Base-by-base conservation (phyloP, 495 filamentous ascomycete genomes). In the Cryomyces minteri region DNA sequence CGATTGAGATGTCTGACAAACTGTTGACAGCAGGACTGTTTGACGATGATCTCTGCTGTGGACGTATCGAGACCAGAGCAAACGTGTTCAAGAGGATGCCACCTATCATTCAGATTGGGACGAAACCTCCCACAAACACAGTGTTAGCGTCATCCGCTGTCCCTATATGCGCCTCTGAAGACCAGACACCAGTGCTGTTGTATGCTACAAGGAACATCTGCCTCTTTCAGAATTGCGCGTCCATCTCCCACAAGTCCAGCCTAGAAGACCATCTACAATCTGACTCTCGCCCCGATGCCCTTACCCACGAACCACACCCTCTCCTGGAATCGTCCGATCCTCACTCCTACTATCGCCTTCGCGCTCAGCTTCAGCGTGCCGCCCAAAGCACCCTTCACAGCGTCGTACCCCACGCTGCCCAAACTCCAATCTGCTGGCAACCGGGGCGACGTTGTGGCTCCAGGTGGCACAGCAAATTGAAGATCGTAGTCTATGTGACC, bases 391-490 rank as follows among this genome's bases (percentile, higher is more conserved):
- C 75, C 75, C 52, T 67, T 75, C 31, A 98, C 62, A 32, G 77
- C 79, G 28, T 83, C 80, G 58, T 88, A 93, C 3, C 88, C 90
- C 37, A 92, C 76, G 8, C 79, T 76, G 10, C 72, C 79, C 1
- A 88, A 44, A 39, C 71, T 74, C 75, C 88, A 81, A 30, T 80
- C 67, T 5, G 95, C 88, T 0, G 90, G 88, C 41, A 98, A 54
- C 46, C 67, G 71, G 4, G 90, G 90, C 2, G 77, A 80, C 44
- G 68, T 58, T 4, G 76, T 76, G 4, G 64, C 56, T 6, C 86
- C 85, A 0, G 90, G 86, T 5, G 78, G 82, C 6, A 88, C 80
- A 7, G 76, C 70, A 56, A 94, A 88, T 1, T 80, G 77, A 14
- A 74, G 48, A 37, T 79, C 67, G 54, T 88, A 85, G 11, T 74